These are phyloP conservation scores for Tolypocladium tropicale DNA, from an alignment of 2,329 filamentous ascomycete genomes.

Conservation along the genomic window DNA sequence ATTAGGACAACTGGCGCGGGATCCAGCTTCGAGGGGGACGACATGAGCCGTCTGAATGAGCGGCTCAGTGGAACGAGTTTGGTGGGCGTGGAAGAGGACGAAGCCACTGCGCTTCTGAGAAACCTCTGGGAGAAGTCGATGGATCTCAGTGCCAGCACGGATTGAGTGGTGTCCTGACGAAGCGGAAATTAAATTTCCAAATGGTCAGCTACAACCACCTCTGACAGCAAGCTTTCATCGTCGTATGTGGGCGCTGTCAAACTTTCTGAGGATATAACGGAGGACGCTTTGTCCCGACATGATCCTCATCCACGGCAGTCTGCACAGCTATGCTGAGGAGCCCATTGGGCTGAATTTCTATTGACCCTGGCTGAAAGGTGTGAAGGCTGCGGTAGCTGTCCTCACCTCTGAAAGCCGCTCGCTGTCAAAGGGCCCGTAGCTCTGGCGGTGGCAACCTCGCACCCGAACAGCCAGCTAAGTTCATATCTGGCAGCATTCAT, in stretches of 20 bases:
- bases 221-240: background rate
- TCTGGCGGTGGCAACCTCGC: background rate
- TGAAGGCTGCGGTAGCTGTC: too few species aligned
- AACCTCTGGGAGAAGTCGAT: slow-evolving; percentile 53
- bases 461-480: background rate
- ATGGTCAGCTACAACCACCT: background rate
- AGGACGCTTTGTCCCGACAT: background rate
- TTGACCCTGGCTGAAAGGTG: too few species aligned
- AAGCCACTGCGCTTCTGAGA: slow-evolving; percentile 39
- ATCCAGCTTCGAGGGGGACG: slow-evolving; percentile 36
- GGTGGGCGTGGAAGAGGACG: slow-evolving; percentile 38
- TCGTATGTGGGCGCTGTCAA: background rate
- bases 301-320: background rate
- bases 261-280: background rate
- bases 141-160: slow-evolving; percentile 43
- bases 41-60: slow-evolving; percentile 28
- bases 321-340: background rate
- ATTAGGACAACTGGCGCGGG: slow-evolving; percentile 26
- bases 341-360: too few species aligned
- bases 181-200: background rate
- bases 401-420: too few species aligned
- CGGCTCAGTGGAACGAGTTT: slow-evolving; percentile 39
- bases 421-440: background rate
- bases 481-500: background rate
- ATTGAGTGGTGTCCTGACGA: slow-evolving; percentile 5